phyloP scores from a whole-genome alignment of 805 yeast species.

The Ogataea trehaloabstinens region DNA sequence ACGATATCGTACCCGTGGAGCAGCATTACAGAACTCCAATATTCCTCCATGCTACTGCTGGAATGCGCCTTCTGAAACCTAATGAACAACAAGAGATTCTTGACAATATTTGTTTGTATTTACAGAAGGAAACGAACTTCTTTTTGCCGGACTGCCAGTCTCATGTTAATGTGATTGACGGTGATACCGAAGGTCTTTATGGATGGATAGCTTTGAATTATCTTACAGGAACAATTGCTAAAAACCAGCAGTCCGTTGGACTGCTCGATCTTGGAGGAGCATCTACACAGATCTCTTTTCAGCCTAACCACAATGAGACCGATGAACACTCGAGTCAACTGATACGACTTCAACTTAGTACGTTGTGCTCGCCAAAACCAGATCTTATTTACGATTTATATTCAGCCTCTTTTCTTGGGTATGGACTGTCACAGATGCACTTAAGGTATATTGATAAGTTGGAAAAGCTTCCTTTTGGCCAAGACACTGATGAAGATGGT shows the following conservation, averaged over 20 bases:
- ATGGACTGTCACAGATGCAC: slow-evolving; percentile 59
- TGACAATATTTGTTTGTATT: slow-evolving; percentile 47
- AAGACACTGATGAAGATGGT: slow-evolving; percentile 11
- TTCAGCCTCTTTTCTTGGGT: slow-evolving; percentile 57
- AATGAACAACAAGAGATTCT: slow-evolving; percentile 43
- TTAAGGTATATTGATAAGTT: slow-evolving; percentile 41
- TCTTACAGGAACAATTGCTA: slow-evolving; percentile 43
- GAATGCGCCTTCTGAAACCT: slow-evolving; percentile 58
- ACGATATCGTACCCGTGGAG: slow-evolving; percentile 53
- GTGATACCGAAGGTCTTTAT: slow-evolving; percentile 64
- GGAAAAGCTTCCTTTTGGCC: slow-evolving; percentile 10
- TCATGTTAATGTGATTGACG: slow-evolving; percentile 60
- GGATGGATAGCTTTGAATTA: slow-evolving; percentile 68
- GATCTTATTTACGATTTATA: slow-evolving; percentile 42
- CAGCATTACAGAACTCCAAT: slow-evolving; percentile 65
- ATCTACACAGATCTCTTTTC: slow-evolving; percentile 62
- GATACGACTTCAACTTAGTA: slow-evolving; percentile 43
- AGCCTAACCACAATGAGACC: slow-evolving; percentile 48
- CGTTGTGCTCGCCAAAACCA: slow-evolving; percentile 25
- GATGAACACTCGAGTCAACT: slow-evolving; percentile 45
- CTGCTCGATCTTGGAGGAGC: slow-evolving; percentile 65
- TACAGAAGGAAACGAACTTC: slow-evolving; percentile 46
- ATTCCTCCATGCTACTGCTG: slow-evolving; percentile 69
- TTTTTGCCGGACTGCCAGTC: slow-evolving; percentile 59
- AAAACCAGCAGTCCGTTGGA: slow-evolving; percentile 45